These are phyloP conservation scores for Lipomyces kockii DNA, from an alignment of 805 yeast species.

Conservation along the genomic window DNA sequence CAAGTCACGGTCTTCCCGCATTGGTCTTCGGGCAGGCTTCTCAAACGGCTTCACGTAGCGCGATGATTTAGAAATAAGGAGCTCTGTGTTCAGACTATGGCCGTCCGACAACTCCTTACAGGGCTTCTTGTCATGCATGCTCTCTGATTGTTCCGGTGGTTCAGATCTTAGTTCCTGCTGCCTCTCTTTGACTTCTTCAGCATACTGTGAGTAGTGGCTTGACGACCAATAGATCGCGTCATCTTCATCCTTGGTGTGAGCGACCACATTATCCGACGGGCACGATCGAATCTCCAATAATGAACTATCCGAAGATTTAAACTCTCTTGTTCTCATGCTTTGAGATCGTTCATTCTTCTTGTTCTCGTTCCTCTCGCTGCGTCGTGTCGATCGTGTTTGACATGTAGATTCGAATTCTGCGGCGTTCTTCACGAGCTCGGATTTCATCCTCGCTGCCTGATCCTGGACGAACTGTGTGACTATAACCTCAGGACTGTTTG, in stretches of 20 bases:
- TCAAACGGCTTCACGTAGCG: constrained; percentile 10
- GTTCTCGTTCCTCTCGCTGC: neutral
- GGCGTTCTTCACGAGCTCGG: neutral
- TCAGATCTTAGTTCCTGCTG: neutral
- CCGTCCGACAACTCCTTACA: neutral
- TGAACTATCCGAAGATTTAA: neutral
- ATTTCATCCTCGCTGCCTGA: neutral
- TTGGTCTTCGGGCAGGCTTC: constrained; percentile 11
- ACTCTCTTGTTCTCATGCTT: neutral
- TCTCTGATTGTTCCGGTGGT: neutral
- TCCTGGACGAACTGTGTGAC: neutral
- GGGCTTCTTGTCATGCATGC: neutral
- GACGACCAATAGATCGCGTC: neutral
- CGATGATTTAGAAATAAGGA: neutral
- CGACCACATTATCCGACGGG: neutral
- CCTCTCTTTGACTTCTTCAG: too few species aligned
- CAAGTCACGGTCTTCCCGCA: neutral
- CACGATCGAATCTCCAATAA: constrained; percentile 2
- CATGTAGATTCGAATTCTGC: neutral
- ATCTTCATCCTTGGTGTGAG: neutral
- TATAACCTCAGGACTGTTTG: neutral
- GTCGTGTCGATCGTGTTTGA: neutral
- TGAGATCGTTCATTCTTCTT: neutral
- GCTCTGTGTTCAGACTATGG: too few species aligned
- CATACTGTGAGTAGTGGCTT: neutral